Evolutionary conservation across 1,139 yeast genomes (phyloP), one percentile per base, ranked within the genome.

Genomic region (Zygoascus meyerae): DNA sequence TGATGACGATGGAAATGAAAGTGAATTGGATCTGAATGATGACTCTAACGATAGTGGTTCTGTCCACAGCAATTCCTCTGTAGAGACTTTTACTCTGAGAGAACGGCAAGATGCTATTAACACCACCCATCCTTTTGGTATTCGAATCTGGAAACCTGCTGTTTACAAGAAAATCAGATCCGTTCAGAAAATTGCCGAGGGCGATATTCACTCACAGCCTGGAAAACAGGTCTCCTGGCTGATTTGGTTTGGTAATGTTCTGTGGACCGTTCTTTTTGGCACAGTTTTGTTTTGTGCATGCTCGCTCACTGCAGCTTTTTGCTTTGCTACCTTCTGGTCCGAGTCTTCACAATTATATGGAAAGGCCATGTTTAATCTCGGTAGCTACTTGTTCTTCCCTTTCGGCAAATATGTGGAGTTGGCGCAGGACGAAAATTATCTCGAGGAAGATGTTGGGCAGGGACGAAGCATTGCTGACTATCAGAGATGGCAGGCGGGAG

Each of bases 121-220:
- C 61, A 82, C 86, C 47, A 89, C 97, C 1, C 98, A 94, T 69
- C 98, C 98, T 0, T 92, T 92, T 62, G 98, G 98, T 74, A 89
- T 92, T 46, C 84, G 95, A 64, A 86, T 92, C 57, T 92, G 98
- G 98, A 92, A 92, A 62, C 98, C 98, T 1, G 96, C 98, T 2
- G 73, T 92, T 50, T 92, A 92, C 67, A 92, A 94, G 63, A 92
- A 92, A 65, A 78, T 78, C 52, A 79, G 99, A 58, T 86, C 97
- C 1, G 97, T 92, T 33, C 95, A 95, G 55, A 74, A 82, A 32
- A 81, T 89, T 48, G 97, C 97, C 0, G 95, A 87, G 50, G 87
- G 86, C 53, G 99, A 92, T 70, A 86, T 92, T 55, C 97, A 90
- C 64, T 90, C 86, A 52, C 78, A 86, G 5, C 79, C 83, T 5